Evolutionary conservation across 164 flowering plant genomes (phyloP).

Genomic region (Aristolochia contorta): DNA sequence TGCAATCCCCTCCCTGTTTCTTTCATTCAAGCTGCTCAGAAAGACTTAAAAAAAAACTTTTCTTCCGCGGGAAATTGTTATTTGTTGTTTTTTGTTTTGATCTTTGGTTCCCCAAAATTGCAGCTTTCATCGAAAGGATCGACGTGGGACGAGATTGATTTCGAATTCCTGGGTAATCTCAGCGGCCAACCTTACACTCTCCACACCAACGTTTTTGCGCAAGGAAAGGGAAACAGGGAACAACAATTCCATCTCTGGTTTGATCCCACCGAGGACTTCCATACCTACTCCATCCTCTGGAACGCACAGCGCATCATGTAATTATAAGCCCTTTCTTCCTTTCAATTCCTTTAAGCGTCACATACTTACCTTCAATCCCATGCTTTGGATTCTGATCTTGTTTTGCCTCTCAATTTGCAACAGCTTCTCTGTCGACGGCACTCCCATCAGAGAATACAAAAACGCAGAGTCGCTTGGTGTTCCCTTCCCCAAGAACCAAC

Average conservation of each 20-base stretch:
- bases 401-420: background rate
- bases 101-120: background rate
- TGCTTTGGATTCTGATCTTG: background rate
- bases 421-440: conserved; percentile 7
- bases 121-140: conserved; percentile 10
- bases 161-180: conserved; percentile 11
- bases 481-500: conserved; percentile 5
- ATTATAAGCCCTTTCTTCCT: background rate
- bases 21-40: no score
- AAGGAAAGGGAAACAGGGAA: conserved; percentile 13
- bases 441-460: conserved; percentile 5
- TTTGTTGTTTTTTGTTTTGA: no score
- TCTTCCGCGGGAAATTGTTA: no score
- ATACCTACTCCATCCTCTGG: conserved; percentile 15
- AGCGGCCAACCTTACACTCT: conserved; percentile 11
- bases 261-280: conserved; percentile 8
- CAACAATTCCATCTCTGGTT: conserved; percentile 16
- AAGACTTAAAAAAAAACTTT: no score
- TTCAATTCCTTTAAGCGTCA: background rate
- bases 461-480: background rate
- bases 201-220: conserved; percentile 13
- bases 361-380: no score
- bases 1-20: no score
- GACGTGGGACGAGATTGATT: conserved; percentile 12
- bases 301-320: conserved; percentile 10